Evolutionary conservation across 2,329 filamentous ascomycete species (phyloP).

Genomic region (Fusarium pininemorale): DNA sequence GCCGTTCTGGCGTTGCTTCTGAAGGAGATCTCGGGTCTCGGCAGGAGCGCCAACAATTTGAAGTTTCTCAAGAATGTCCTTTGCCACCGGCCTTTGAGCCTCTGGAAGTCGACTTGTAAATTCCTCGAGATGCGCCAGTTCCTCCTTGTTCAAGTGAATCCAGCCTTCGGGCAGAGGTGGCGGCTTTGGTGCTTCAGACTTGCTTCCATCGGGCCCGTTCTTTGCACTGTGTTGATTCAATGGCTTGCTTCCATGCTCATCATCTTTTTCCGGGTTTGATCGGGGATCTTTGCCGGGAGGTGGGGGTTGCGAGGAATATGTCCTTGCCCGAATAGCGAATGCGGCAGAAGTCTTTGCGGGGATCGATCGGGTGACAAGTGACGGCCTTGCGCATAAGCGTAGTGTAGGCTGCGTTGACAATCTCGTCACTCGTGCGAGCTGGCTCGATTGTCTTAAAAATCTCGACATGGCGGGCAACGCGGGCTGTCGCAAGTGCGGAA

Average conservation of each 20-base stretch:
- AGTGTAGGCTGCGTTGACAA: conserved; percentile 62
- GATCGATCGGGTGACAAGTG: conserved; percentile 45
- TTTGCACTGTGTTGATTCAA: conserved; percentile 31
- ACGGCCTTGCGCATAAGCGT: conserved; percentile 54
- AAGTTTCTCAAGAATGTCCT: conserved; percentile 68
- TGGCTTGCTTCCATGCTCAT: conserved; percentile 33
- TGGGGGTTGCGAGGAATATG: conserved; percentile 51
- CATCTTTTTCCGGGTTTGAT: conserved; percentile 40
- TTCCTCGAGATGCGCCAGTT: conserved; percentile 63
- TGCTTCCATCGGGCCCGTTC: conserved; percentile 18
- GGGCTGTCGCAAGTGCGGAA: conserved; percentile 47
- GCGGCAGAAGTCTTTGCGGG: conserved; percentile 41
- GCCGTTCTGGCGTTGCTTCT: conserved; percentile 65
- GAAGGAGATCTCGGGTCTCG: conserved; percentile 69
- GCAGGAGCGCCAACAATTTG: conserved; percentile 74
- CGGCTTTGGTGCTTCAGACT: conserved; percentile 40
- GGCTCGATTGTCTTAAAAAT: conserved; percentile 72
- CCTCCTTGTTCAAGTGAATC: conserved; percentile 57
- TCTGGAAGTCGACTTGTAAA: conserved; percentile 71
- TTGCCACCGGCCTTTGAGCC: conserved; percentile 67
- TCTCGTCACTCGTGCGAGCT: conserved; percentile 70
- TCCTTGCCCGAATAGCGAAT: conserved; percentile 46
- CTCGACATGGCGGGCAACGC: conserved; percentile 65
- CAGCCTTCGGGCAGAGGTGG: conserved; percentile 56
- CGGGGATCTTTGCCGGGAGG: conserved; percentile 50